These are phyloP conservation scores for Peronospora farinosa DNA, from an alignment of 352 stramenopile genomes.

Conservation along the genomic window DNA sequence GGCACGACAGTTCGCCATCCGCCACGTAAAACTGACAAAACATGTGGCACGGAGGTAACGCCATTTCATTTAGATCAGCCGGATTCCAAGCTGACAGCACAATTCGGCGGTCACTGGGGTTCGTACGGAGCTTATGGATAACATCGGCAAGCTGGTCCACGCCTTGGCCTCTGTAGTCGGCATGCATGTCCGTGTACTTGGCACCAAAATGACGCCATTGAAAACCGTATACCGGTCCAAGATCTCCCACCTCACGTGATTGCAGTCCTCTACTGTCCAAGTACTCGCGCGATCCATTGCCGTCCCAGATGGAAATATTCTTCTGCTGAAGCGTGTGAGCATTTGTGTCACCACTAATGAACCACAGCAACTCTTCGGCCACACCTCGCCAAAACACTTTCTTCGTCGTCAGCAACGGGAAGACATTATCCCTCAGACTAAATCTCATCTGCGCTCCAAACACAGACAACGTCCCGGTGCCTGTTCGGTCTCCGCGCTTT, in stretches of 20 bases:
- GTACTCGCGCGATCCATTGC: slow-evolving; percentile 96
- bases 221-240: slow-evolving; percentile 96
- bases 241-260: slow-evolving; percentile 94
- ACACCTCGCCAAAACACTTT: slow-evolving; percentile 98
- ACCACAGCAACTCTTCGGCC: slow-evolving; percentile 99
- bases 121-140: slow-evolving; percentile 96
- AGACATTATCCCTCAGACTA: slow-evolving; percentile 88
- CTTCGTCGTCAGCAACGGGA: slow-evolving; percentile 99
- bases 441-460: slow-evolving; percentile 98
- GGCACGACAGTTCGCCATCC: slow-evolving; percentile 74
- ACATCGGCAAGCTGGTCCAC: slow-evolving; percentile 98
- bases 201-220: slow-evolving; percentile 99
- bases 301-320: slow-evolving; percentile 99
- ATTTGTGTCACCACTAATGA: slow-evolving; percentile 96
- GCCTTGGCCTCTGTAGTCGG: slow-evolving; percentile 96
- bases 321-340: slow-evolving; percentile 95
- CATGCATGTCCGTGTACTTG: slow-evolving; percentile 96
- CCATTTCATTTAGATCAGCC: slow-evolving; percentile 94
- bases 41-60: slow-evolving; percentile 99
- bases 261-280: slow-evolving; percentile 89
- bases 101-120: slow-evolving; percentile 96
- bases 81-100: slow-evolving; percentile 99
- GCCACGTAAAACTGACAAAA: slow-evolving; percentile 95
- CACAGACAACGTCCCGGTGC: slow-evolving; percentile 96
- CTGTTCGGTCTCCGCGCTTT: slow-evolving; percentile 93